Evolutionary conservation across 768 basidiomycete species (phyloP), one percentile per base, ranked within the genome.

Genomic region (Termitomyces sp.): DNA sequence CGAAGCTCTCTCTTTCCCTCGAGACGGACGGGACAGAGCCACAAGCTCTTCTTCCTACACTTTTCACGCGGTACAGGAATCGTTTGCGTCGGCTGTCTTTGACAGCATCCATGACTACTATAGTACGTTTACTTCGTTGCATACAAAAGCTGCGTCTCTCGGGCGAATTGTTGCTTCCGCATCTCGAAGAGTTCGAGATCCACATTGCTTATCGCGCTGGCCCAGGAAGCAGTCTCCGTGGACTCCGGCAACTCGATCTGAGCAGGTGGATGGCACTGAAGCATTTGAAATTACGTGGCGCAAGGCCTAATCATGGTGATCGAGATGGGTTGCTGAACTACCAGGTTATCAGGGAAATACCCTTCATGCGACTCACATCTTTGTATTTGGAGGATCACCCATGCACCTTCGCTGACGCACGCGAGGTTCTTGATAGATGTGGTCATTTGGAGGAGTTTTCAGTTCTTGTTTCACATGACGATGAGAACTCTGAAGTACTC

Each of bases 1-100:
- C 37, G 7, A 51, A 51, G 27, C 25, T 51, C 37, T 51, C 37
- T 16, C 25, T 51, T 51, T 51, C 49, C 25, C 10, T 51, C 9
- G 49, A 51, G 49, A 51, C 17, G 17, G 49, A 51, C 37, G 37
- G 49, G 29, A 51, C 49, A n/a, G 49, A 51, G 25, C 37, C 37
- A 3, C 1, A 38, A 19, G 6, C 23, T 7, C 49, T 51, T 19
- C 49, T 51, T 38, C 37, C 49, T 19, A 38, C 6, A 7, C 27
- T 51, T 27, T 38, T 51, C 5, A 27, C 11, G 5, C 25, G 17
- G 17, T 51, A 51, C 37, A 12, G 37, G 35, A n/a, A 51, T 27
- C 37, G 49, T 27, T 27, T 51, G 25, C 37, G 37, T 29, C 25
- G 16, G 11, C 16, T 51, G 5, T 51, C 49, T 12, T 17, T 51